Percentiles rank a stretch among this genome's conserved stretches.
phyloP scores from a whole-genome alignment of 225 moss, liverwort and hornwort genomes.

The Antitrichia curtipendula region DNA sequence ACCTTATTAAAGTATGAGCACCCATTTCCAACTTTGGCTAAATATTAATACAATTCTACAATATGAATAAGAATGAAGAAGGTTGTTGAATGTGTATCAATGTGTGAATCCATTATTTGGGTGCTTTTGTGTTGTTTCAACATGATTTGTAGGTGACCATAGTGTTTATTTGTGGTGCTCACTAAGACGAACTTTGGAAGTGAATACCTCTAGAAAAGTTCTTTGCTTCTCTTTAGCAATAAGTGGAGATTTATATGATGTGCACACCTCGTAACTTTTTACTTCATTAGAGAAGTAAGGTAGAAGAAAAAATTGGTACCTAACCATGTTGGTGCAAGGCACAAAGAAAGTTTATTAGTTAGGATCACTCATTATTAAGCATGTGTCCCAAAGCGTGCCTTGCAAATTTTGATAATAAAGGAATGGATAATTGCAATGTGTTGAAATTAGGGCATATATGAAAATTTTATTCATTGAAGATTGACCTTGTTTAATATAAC shows the following conservation, averaged over 20 bases:
- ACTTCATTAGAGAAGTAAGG: background rate
- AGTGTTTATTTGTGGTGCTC: background rate
- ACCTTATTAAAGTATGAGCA: background rate
- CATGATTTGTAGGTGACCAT: background rate
- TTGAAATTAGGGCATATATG: background rate
- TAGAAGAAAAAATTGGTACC: background rate
- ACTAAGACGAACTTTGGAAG: background rate
- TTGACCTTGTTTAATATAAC: background rate
- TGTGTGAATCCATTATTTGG: background rate
- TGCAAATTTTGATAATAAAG: background rate
- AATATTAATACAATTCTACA: background rate
- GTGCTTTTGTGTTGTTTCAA: background rate
- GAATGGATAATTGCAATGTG: background rate
- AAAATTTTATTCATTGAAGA: background rate
- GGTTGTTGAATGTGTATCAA: background rate
- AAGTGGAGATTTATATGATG: too few relatives aligned
- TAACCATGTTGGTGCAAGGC: background rate
- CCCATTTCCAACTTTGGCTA: background rate
- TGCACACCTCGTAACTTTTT: background rate
- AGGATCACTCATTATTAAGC: background rate
- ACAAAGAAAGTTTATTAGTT: background rate
- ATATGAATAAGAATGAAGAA: background rate
- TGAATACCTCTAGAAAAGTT: fast-evolving
- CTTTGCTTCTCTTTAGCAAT: background rate
- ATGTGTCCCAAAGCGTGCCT: background rate